Base-by-base conservation (phyloP, 495 filamentous ascomycete genomes). In the Darksidea phi region DNA sequence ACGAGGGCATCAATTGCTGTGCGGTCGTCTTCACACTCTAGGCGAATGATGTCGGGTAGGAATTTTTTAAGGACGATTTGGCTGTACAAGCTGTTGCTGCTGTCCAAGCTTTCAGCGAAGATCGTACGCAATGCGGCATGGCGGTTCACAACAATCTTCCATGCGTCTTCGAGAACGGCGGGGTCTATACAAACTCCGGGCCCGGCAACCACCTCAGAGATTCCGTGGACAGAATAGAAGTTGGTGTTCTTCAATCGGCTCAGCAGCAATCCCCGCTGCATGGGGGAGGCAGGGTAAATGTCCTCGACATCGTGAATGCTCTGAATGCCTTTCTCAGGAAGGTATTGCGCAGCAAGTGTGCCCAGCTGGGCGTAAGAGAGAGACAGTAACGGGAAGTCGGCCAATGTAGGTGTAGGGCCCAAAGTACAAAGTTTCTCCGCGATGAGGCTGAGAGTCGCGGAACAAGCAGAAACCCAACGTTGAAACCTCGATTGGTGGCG, bases 171-270 rank as follows among this genome's bases (percentile, higher is more conserved):
- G 28, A 85, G 70, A 36, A 66, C 69, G 7, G 74, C 63, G 0
- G 73, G 58, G 34, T 80, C 73, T 18, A 83, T 66, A 1, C 3
- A 10, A 32, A 10, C 28, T 32, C 28, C 28, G 10, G 28, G 10
- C 28, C 28, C 10, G 28, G 28, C 28, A 32, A 32, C 28, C 10
- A 88, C 78, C 56, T 86, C 81, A 59, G 83, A 86, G 0, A 84
- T 85, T 48, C 78, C 80, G 54, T 84, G 78, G 2, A 83, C 75
- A n/a, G 82, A 81, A 64, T 86, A 88, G 43, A 82, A 76, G 6
- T 80, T 80, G 13, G 77, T 78, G 43, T 83, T 73, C 32, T 82
- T 74, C 24, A 79, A 73, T 12, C 81, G 82, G 52, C 82, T 83
- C 36, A 87, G 79, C 8, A 89, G 66, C 18, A 89, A 81, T 36